Evolutionary conservation across 352 stramenopile genomes (phyloP).

Genomic region (Pythium grandisporangium): DNA sequence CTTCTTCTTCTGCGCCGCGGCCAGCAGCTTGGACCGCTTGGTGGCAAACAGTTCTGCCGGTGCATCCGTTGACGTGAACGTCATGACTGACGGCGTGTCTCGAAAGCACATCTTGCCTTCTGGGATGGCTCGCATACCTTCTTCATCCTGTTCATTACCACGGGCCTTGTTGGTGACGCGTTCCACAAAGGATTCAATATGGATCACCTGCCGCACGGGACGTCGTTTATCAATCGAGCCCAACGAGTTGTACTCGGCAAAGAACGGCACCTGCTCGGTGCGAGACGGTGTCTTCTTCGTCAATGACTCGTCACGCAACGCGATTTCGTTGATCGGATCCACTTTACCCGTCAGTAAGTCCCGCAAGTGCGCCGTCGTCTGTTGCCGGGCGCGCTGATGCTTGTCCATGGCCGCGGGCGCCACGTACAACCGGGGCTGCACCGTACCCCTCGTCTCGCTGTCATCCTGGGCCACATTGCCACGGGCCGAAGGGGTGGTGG

Average conservation of each 20-base stretch:
- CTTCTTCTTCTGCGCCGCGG: neutral
- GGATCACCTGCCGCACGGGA: constrained; percentile 34
- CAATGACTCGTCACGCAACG: too few relatives aligned
- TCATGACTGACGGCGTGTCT: constrained; percentile 33
- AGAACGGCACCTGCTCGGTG: constrained; percentile 31
- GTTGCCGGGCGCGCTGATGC: constrained; percentile 7
- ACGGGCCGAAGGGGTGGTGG: constrained; percentile 25
- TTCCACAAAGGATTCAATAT: constrained; percentile 54
- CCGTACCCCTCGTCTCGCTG: constrained; percentile 21
- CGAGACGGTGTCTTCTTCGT: too few relatives aligned
- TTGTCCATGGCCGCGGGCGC: constrained; percentile 10
- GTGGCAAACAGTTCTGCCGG: constrained; percentile 33
- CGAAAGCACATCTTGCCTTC: constrained; percentile 34
- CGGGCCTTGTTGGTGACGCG: constrained; percentile 23
- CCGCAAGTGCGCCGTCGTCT: constrained; percentile 12
- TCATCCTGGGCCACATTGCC: constrained; percentile 35
- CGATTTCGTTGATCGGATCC: constrained; percentile 1
- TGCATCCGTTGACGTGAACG: constrained; percentile 21
- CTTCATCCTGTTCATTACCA: constrained; percentile 10
- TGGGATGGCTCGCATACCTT: constrained; percentile 12
- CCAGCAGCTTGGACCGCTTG: neutral
- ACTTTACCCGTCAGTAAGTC: constrained; percentile 7
- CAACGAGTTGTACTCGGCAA: constrained; percentile 55
- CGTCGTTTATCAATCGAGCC: constrained; percentile 45
- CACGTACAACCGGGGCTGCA: constrained; percentile 20